Conservation (phyloP, 257 asterid genomes). For the Nicotiana paniculata region DNA sequence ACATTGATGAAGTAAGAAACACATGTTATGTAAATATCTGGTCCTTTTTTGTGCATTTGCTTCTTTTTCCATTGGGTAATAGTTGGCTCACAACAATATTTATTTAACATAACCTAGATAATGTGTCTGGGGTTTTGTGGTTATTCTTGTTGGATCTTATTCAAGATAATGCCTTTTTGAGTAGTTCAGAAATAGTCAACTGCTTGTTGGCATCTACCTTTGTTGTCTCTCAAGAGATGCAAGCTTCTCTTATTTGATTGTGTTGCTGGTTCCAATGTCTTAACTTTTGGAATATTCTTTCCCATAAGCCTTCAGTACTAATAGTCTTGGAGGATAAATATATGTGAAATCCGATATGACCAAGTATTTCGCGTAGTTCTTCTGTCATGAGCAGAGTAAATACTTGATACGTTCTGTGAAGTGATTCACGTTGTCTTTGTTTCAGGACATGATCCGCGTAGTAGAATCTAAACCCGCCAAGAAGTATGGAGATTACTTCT, state of each 20-base stretch:
- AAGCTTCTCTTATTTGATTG: neutral
- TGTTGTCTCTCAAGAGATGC: neutral
- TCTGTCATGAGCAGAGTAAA: neutral
- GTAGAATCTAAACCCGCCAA: constrained; percentile 54
- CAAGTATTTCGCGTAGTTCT: neutral
- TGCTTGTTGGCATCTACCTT: neutral
- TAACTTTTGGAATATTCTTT: neutral
- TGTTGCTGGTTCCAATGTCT: neutral
- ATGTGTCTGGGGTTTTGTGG: neutral
- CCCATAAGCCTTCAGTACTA: neutral
- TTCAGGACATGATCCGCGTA: constrained; percentile 57
- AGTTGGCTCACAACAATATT: neutral
- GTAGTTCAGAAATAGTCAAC: neutral
- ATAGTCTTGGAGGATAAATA: neutral
- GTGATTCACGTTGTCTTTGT: neutral
- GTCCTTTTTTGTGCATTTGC: neutral
- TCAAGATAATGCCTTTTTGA: neutral
- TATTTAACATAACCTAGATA: neutral
- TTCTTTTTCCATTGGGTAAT: neutral
- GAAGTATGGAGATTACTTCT: constrained; percentile 58
- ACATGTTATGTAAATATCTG: neutral
- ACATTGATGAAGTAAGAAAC: constrained; percentile 71
- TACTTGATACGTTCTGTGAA: neutral
- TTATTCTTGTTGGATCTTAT: neutral
- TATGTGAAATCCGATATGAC: neutral